Conservation (phyloP, 202 grass and related monocot species). For the Brachypodium distachyon region DNA sequence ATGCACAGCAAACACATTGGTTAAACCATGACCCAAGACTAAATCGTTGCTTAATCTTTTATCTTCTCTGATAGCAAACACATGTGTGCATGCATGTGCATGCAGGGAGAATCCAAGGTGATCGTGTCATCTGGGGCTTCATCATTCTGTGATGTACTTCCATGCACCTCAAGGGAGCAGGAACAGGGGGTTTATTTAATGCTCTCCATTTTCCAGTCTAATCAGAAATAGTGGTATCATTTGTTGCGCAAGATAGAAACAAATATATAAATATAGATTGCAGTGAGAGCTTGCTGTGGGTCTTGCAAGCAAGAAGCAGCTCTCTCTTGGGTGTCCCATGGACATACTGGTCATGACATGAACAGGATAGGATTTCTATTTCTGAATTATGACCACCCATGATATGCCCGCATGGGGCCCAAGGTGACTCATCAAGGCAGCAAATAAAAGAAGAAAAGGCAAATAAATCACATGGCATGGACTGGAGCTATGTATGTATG, state of each 20-base stretch:
- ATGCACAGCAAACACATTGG: not conserved
- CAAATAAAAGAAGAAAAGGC: not conserved
- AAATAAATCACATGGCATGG: slow-evolving; percentile 15
- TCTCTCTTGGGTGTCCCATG: not conserved
- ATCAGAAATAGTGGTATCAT: no score
- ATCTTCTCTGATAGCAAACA: not conserved
- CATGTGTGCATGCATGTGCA: not conserved
- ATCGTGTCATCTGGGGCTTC: not conserved
- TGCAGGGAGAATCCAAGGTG: not conserved
- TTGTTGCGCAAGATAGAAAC: no score
- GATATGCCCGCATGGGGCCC: slow-evolving; percentile 24
- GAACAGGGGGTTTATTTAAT: not conserved
- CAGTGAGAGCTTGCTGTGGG: not conserved
- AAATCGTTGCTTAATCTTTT: not conserved
- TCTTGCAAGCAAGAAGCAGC: not conserved
- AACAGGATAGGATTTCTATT: slow-evolving; percentile 27
- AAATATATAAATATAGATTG: not conserved
- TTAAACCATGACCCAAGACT: not conserved
- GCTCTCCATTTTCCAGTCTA: not conserved
- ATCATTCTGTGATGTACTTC: slow-evolving; percentile 21
- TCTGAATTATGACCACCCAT: slow-evolving; percentile 35
- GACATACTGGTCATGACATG: slow-evolving; percentile 23
- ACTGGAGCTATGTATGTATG: not conserved
- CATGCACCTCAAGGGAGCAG: not conserved
- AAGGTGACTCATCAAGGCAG: slow-evolving; percentile 5